phyloP scores from a whole-genome alignment of 2,329 filamentous ascomycete genomes.

The Sphaerulina vaccinii region DNA sequence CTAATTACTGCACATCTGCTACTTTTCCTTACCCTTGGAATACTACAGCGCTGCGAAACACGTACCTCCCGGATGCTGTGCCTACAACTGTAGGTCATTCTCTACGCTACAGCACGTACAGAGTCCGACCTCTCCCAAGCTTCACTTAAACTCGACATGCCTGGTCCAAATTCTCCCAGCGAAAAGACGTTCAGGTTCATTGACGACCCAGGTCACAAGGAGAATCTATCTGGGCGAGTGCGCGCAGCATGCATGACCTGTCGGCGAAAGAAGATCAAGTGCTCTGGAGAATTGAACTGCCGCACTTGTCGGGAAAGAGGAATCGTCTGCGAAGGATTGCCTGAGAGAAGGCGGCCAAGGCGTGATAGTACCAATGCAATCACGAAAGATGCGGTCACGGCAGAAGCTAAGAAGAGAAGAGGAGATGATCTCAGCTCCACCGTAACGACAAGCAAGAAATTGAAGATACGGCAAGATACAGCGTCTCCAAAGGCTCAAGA shows the following conservation, averaged over 20 bases:
- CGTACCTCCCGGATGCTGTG: too few species aligned
- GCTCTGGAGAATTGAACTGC: conserved; percentile 28
- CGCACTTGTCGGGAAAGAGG: conserved; percentile 28
- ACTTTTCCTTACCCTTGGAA: too few species aligned
- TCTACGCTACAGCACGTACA: neutral
- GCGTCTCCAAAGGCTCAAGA: neutral
- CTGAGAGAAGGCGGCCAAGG: conserved; percentile 25
- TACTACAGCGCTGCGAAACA: too few species aligned
- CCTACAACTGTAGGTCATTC: too few species aligned
- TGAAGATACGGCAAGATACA: neutral
- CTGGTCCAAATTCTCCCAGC: conserved; percentile 14
- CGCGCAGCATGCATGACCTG: conserved; percentile 32
- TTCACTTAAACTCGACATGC: conserved; percentile 14
- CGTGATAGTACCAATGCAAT: conserved; percentile 11
- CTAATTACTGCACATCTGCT: too few species aligned
- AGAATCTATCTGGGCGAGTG: conserved; percentile 32
- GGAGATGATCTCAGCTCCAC: neutral
- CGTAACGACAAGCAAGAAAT: neutral
- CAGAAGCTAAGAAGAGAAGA: conserved; percentile 10
- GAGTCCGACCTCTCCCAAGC: neutral
- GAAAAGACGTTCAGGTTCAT: conserved; percentile 27
- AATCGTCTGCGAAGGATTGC: conserved; percentile 28
- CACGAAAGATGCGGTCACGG: neutral
- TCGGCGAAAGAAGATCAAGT: conserved; percentile 32
- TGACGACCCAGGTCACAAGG: conserved; percentile 32